These are phyloP conservation scores for Hamamelis virginiana DNA, from an alignment of 164 flowering plant species.

Conservation along the genomic window DNA sequence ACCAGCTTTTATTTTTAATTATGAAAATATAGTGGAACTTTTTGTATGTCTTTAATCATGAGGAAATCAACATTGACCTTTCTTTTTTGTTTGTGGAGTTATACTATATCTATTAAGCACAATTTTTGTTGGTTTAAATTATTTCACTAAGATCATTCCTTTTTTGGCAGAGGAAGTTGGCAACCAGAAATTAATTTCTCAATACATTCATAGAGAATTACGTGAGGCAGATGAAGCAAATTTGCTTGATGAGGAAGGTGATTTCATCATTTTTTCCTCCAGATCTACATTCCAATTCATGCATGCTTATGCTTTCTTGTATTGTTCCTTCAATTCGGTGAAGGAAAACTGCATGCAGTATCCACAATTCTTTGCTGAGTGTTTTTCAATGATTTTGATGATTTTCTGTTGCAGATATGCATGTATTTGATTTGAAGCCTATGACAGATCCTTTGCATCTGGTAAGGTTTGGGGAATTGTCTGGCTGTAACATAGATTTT, in stretches of 20 bases:
- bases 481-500: not conserved
- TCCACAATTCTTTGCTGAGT: too few relatives aligned
- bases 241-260: conserved; percentile 87
- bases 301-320: not conserved
- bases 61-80: not conserved
- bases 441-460: conserved; percentile 70
- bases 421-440: conserved; percentile 76
- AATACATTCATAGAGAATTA: conserved; percentile 47
- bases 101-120: not conserved
- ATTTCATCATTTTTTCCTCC: not conserved
- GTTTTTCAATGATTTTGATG: conserved; percentile 2
- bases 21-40: not conserved
- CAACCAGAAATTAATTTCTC: conserved; percentile 46
- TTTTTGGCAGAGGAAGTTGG: conserved; percentile 50
- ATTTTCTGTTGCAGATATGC: conserved; percentile 69
- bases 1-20: not conserved
- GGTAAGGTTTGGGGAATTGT: conserved; percentile 45
- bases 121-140: not conserved
- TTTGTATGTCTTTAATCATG: not conserved
- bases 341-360: too few relatives aligned
- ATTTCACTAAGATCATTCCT: conserved; percentile 1
- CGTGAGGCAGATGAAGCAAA: conserved; percentile 75
- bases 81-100: not conserved
- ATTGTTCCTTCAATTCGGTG: not conserved
- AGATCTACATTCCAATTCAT: not conserved